phyloP scores from a whole-genome alignment of 148 eudicot genomes.

The Fagopyrum esculentum region DNA sequence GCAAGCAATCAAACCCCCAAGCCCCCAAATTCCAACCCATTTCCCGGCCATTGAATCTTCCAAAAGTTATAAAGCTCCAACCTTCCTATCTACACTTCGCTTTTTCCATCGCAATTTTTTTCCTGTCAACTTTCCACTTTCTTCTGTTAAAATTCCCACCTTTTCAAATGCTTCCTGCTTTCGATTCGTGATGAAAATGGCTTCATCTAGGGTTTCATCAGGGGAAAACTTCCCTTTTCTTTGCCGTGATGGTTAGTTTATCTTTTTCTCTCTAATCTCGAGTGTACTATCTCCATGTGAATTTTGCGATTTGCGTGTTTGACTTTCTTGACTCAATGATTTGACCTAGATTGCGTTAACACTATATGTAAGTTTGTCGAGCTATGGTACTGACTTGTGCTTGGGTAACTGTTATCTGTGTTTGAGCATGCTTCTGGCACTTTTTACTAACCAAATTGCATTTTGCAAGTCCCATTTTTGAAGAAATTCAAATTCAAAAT shows the following conservation, averaged over 20 bases:
- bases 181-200: not conserved
- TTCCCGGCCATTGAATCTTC: not conserved
- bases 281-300: not conserved
- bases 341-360: not conserved
- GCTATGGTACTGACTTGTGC: not conserved
- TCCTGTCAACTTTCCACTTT: conserved; percentile 4
- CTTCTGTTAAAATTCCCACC: not conserved
- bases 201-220: not conserved
- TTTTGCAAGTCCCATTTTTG: not conserved
- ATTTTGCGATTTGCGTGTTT: conserved; percentile 3
- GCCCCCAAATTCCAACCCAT: not conserved
- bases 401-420: not conserved
- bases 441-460: not conserved
- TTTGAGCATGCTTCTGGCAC: not conserved
- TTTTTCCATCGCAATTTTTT: not conserved
- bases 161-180: conserved; percentile 1
- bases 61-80: not conserved
- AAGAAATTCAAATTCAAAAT: not conserved
- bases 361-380: not conserved
- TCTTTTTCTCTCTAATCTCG: not conserved
- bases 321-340: conserved; percentile 2
- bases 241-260: not conserved
- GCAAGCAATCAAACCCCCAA: conserved; percentile 4
- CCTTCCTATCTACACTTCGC: not conserved
- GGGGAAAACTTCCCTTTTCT: not conserved